phyloP scores from a whole-genome alignment of 805 yeast species.

The Groenewaldozyma salmanticensis region DNA sequence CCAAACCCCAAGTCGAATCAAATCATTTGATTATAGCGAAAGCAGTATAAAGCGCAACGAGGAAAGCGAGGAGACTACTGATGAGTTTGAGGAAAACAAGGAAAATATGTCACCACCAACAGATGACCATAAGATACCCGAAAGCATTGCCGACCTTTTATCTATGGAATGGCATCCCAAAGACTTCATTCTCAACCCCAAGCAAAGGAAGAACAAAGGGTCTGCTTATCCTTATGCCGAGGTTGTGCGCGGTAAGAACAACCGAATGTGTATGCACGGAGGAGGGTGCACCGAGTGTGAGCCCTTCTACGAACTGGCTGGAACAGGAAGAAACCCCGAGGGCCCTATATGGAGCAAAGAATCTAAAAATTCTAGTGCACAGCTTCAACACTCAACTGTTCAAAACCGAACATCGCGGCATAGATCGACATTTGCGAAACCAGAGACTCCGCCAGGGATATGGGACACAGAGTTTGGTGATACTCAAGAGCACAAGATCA shows the following conservation, averaged over 20 bases:
- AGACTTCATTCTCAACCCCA: slow-evolving; percentile 32
- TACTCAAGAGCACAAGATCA: slow-evolving; percentile 40
- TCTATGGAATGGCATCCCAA: slow-evolving; percentile 26
- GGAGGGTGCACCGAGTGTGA: slow-evolving; percentile 28
- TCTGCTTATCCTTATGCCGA: slow-evolving; percentile 27
- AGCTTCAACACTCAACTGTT: not conserved
- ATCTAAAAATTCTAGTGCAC: slow-evolving; percentile 1
- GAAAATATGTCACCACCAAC: not conserved
- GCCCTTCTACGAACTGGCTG: slow-evolving; percentile 26
- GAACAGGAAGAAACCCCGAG: slow-evolving; percentile 15
- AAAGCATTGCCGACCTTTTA: too few relatives aligned
- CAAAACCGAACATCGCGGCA: slow-evolving; percentile 17
- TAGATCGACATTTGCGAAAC: slow-evolving; percentile 26
- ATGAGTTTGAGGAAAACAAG: not conserved
- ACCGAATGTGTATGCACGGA: slow-evolving; percentile 29
- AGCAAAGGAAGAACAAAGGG: slow-evolving; percentile 18
- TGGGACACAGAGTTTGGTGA: slow-evolving; percentile 50
- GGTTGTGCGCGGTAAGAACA: slow-evolving; percentile 26
- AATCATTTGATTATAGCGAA: not conserved
- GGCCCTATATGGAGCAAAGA: slow-evolving; percentile 26
- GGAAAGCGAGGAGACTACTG: not conserved
- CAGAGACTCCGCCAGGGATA: slow-evolving; percentile 49
- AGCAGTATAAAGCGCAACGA: not conserved
- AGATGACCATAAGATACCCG: not conserved
- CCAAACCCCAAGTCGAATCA: slow-evolving; percentile 1